These are phyloP conservation scores for Pseudogymnoascus sp. DNA, from an alignment of 2,329 filamentous ascomycete species.

Conservation along the genomic window DNA sequence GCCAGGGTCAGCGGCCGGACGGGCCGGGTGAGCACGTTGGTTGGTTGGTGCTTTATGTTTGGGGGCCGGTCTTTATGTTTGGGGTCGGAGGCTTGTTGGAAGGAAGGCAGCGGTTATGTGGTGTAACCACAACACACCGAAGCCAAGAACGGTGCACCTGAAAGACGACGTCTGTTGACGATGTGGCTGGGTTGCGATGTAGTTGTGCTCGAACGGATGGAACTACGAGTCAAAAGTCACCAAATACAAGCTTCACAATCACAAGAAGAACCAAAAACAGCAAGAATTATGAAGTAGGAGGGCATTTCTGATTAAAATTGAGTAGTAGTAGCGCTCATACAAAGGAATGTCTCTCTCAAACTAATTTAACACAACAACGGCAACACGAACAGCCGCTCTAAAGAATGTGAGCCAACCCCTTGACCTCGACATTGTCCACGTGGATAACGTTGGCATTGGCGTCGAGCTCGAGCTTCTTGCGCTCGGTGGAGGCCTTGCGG, in stretches of 20 bases:
- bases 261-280: background rate
- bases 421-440: conserved; percentile 1
- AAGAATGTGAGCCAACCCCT: background rate
- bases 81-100: background rate
- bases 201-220: background rate
- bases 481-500: conserved; percentile 36
- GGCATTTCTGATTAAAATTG: background rate
- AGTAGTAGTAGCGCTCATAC: background rate
- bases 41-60: background rate
- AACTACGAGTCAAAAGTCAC: background rate
- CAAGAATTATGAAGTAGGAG: background rate
- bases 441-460: conserved; percentile 17
- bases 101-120: background rate
- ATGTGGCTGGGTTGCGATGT: background rate
- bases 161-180: background rate
- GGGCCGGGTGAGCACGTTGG: background rate
- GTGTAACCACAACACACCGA: background rate
- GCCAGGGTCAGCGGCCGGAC: background rate
- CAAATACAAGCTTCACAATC: background rate
- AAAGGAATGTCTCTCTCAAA: background rate
- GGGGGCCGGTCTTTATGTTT: background rate
- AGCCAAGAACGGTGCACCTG: background rate
- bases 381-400: background rate
- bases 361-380: background rate
- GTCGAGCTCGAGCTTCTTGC: conserved; percentile 33